Evolutionary conservation across 1,139 yeast species (phyloP).

Genomic region (Blastobotrys persicus): DNA sequence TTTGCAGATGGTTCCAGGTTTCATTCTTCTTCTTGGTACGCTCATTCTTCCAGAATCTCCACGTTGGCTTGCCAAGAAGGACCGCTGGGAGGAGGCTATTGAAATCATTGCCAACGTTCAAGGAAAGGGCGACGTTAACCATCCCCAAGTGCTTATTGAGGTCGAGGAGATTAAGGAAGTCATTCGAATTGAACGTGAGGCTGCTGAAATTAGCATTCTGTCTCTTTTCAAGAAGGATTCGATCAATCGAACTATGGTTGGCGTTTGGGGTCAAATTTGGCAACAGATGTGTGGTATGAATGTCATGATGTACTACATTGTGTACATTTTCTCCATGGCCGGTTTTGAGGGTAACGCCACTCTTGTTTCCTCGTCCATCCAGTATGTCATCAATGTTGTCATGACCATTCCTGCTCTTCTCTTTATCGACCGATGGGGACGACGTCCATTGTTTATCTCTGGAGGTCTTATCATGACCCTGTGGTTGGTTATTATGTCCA

Average conservation of each 20-base stretch:
- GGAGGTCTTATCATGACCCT: slow-evolving; percentile 47
- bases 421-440: slow-evolving; percentile 51
- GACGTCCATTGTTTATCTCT: slow-evolving; percentile 45
- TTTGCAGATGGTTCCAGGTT: slow-evolving; percentile 62
- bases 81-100: slow-evolving; percentile 64
- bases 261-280: slow-evolving; percentile 63
- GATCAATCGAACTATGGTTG: slow-evolving; percentile 50
- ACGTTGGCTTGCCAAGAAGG: slow-evolving; percentile 65
- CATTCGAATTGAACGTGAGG: slow-evolving; percentile 30
- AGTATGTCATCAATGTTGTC: slow-evolving; percentile 48
- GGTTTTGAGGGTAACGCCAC: slow-evolving; percentile 34
- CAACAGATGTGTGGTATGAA: slow-evolving; percentile 72
- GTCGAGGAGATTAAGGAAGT: slow-evolving; percentile 56
- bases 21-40: slow-evolving; percentile 47
- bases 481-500: slow-evolving; percentile 45
- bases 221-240: slow-evolving; percentile 51
- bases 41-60: slow-evolving; percentile 70
- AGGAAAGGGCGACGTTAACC: slow-evolving; percentile 52
- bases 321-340: slow-evolving; percentile 41
- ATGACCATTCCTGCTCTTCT: slow-evolving; percentile 45
- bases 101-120: slow-evolving; percentile 49
- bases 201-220: slow-evolving; percentile 36
- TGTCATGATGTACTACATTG: slow-evolving; percentile 53
- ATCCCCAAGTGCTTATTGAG: slow-evolving; percentile 55
- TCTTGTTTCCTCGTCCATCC: slow-evolving; percentile 55